Conservation (phyloP, 2,329 filamentous ascomycete genomes). For the Sporothrix curviconia region DNA sequence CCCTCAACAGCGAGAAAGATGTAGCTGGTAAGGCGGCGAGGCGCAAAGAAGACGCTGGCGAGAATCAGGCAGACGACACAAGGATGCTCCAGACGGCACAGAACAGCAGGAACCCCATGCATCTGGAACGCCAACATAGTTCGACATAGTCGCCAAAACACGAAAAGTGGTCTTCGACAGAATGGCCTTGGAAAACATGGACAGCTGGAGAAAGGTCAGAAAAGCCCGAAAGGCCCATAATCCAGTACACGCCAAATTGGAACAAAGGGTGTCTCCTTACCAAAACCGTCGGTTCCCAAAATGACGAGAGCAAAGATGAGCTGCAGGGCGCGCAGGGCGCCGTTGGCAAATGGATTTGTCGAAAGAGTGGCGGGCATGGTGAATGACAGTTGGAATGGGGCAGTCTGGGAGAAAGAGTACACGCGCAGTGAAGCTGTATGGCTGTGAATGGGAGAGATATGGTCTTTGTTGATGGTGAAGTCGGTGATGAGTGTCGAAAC, state of each 20-base stretch:
- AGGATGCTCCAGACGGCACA: not conserved
- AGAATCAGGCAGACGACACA: not conserved
- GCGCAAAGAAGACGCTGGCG: not conserved
- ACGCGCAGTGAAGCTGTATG: too few relatives aligned
- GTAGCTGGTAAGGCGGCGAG: not conserved
- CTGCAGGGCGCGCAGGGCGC: not conserved
- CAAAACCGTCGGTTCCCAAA: not conserved
- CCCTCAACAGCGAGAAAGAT: not conserved
- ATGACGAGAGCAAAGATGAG: not conserved
- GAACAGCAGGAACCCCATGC: constrained; percentile 10
- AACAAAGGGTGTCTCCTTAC: not conserved
- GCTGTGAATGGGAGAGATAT: too few relatives aligned
- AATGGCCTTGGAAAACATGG: not conserved
- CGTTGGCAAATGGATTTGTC: not conserved
- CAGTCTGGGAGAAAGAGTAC: too few relatives aligned
- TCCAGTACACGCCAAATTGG: too few relatives aligned
- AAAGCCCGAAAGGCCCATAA: not conserved
- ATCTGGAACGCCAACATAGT: not conserved
- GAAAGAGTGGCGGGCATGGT: not conserved
- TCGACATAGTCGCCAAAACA: not conserved
- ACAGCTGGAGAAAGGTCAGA: constrained; percentile 15
- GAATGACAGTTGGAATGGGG: not conserved
- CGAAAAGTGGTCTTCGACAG: not conserved
- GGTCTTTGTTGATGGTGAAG: too few relatives aligned
- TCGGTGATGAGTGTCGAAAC: too few relatives aligned